A percentile compares a stretch with the other conserved stretches of the same genome.
Evolutionary conservation across 805 yeast genomes (phyloP).

Genomic region (Metschnikowia continentalis): DNA sequence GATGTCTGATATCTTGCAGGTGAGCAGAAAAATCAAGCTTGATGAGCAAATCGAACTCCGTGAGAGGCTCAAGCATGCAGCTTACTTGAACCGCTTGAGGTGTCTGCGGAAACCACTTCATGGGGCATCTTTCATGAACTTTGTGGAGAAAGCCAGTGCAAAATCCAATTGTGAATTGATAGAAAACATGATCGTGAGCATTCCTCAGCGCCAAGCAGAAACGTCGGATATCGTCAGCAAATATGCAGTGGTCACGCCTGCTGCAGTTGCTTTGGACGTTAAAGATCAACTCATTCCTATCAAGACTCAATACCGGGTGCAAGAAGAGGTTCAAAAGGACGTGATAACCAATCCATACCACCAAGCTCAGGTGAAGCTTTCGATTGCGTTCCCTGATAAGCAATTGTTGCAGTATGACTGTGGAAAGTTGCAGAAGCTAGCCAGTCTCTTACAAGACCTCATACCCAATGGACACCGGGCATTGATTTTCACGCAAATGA

Average conservation of each 20-base stretch:
- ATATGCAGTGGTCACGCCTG: slow-evolving; percentile 84
- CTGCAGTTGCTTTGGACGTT: slow-evolving; percentile 74
- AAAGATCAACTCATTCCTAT: slow-evolving; percentile 47
- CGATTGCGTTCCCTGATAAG: slow-evolving; percentile 96
- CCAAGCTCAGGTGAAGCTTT: slow-evolving; percentile 75
- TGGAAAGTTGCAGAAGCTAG: slow-evolving; percentile 88
- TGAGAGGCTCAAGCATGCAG: slow-evolving; percentile 50
- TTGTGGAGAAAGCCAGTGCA: slow-evolving; percentile 4
- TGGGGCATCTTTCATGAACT: slow-evolving; percentile 53
- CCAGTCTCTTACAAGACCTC: slow-evolving; percentile 67
- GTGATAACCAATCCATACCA: slow-evolving; percentile 61
- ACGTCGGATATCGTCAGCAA: slow-evolving; percentile 58
- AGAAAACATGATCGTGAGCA: slow-evolving; percentile 18
- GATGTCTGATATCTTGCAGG: slow-evolving; percentile 44
- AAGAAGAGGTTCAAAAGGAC: slow-evolving; percentile 27
- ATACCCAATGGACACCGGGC: slow-evolving; percentile 90
- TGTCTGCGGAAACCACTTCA: slow-evolving; percentile 64
- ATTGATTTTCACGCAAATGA: slow-evolving; percentile 96
- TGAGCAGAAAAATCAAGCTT: slow-evolving; percentile 54
- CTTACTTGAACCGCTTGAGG: slow-evolving; percentile 62
- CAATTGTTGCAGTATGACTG: slow-evolving; percentile 90
- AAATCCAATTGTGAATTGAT: neutral
- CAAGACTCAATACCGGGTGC: slow-evolving; percentile 29
- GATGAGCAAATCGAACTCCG: slow-evolving; percentile 48
- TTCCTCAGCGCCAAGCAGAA: slow-evolving; percentile 25